Percentiles rank a stretch among this genome's conserved stretches.
phyloP scores from a whole-genome alignment of 805 yeast species.

The Spathaspora hagerdaliae region DNA sequence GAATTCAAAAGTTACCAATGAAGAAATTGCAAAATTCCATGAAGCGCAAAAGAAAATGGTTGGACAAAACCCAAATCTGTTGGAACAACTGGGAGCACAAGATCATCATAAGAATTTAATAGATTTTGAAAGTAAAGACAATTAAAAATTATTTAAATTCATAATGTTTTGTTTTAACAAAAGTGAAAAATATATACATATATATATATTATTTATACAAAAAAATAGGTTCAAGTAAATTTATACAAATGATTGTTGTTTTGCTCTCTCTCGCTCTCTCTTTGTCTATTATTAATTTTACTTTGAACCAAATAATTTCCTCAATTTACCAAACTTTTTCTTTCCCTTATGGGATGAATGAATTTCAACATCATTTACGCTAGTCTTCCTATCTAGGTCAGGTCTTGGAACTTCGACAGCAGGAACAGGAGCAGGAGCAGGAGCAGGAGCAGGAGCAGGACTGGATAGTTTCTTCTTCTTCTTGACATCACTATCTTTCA shows the following conservation, averaged over 20 bases:
- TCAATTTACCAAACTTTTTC: slow-evolving; percentile 34
- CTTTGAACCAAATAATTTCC: slow-evolving; percentile 36
- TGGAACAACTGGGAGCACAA: background rate
- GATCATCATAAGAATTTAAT: slow-evolving; percentile 26
- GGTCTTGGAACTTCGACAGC: background rate
- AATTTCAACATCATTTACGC: background rate
- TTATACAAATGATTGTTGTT: background rate
- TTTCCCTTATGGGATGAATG: slow-evolving; percentile 21
- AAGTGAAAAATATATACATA: background rate
- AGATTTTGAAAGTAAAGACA: slow-evolving; percentile 36
- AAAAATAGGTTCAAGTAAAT: background rate
- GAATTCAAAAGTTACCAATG: slow-evolving; percentile 11
- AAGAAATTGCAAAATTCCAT: slow-evolving; percentile 17
- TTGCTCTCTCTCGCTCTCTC: no score
- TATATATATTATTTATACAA: background rate
- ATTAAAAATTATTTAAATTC: no score
- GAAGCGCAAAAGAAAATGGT: slow-evolving; percentile 10
- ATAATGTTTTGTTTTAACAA: no score
- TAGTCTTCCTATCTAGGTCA: background rate
- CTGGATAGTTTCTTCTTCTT: no score
- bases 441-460: no score
- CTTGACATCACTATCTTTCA: no score
- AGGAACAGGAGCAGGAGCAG: no score
- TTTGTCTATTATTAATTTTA: background rate
- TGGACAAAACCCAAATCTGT: background rate